Evolutionary conservation across 1,284 basidiomycete genomes (phyloP), one percentile per base, ranked within the genome.

Genomic region (Ganoderma multipileum): DNA sequence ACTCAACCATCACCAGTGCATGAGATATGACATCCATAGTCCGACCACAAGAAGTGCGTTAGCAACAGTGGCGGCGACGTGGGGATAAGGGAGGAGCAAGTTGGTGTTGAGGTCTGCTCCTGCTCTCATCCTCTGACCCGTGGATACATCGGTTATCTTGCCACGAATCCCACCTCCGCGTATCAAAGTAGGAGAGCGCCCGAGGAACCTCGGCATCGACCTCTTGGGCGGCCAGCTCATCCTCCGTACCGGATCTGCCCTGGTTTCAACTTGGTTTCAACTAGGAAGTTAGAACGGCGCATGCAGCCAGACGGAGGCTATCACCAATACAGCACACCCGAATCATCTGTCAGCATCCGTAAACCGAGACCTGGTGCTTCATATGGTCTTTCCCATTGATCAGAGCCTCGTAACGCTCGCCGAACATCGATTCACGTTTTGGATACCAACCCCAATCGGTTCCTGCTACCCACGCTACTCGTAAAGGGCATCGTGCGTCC

Each of bases 1-100:
- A 72, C 71, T 72, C 71, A 72, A 72, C 68, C 71, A 23, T 18
- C 23, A 11, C 23, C 1, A 3, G 3, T 4, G 4, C 2, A 5
- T 0, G 11, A 14, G 23, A 26, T 5, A 26, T 26, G 11, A 3
- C 3, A 4, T 4, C 3, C 11, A 23, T 50, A 23, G 4, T 23
- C 3, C n/a, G 47, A 23, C 3, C 8, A 23, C 8, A 23, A 23
- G 9, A 26, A 50, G 47, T 23, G 8, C 2, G 7, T 3, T 8
- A 23, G 7, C 0, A 26, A 12, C 11, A 3, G n/a, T 9, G 47
- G 47, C 4, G 47, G 47, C 23, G 23, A 26, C 23, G 47, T 11
- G 23, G 47, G n/a, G n/a, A n/a, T n/a, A 20, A 2, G 18, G 42
- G 7, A 14, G 16, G 30, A 60, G 30, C 0, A 33, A 36, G 41